Conservation (phyloP, 202 grass and related monocot species). For the Alloteropsis angusta region DNA sequence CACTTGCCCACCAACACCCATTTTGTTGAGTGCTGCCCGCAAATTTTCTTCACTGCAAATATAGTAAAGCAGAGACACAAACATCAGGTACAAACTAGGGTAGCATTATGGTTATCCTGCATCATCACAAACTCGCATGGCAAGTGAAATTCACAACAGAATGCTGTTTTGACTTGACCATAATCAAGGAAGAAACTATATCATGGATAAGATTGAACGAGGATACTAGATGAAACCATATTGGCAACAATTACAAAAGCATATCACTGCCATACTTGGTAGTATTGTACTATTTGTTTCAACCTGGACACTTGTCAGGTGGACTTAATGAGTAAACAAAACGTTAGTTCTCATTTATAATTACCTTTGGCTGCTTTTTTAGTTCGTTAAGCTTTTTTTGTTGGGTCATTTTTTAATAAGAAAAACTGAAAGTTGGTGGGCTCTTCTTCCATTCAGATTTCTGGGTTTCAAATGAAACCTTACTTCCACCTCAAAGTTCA, state of each 20-base stretch:
- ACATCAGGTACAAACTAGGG: not conserved
- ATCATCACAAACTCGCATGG: not conserved
- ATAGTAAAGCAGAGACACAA: not conserved
- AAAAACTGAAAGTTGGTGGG: not conserved
- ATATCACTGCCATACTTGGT: not conserved
- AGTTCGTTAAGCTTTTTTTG: not conserved
- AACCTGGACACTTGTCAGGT: not conserved
- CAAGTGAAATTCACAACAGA: not conserved
- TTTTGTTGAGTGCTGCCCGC: constrained; percentile 84
- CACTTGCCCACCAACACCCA: constrained; percentile 53
- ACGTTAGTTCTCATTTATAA: not conserved
- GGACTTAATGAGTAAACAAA: not conserved
- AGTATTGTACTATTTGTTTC: not conserved
- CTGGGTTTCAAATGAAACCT: not conserved
- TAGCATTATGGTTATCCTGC: not conserved
- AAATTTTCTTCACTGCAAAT: constrained; percentile 78
- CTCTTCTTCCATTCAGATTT: not conserved
- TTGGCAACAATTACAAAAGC: not conserved
- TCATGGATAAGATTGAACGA: not conserved
- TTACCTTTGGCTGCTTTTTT: not conserved
- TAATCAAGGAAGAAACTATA: not conserved
- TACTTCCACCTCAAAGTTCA: not conserved
- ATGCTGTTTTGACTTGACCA: not conserved
- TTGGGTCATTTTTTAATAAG: not conserved
- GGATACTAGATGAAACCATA: not conserved